Conservation (phyloP, 2,329 filamentous ascomycete genomes). For the Nemania sp. region DNA sequence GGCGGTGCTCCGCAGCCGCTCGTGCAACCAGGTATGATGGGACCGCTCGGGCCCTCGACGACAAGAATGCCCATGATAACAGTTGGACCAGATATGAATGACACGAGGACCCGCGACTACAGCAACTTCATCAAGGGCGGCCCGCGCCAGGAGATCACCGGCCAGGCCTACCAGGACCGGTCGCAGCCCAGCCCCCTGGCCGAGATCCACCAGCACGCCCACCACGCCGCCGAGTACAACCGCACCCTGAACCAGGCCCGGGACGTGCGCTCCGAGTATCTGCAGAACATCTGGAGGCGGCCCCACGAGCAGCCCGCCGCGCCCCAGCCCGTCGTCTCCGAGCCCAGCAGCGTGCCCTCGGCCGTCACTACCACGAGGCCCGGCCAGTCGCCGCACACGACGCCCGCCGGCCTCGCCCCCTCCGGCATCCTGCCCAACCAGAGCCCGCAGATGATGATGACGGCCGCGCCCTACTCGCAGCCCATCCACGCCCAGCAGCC, state of each 20-base stretch:
- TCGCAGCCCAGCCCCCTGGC: constrained; percentile 74
- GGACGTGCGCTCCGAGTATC: constrained; percentile 75
- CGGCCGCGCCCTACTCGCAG: constrained; percentile 69
- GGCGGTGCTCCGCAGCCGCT: constrained; percentile 69
- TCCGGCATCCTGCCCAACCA: constrained; percentile 64
- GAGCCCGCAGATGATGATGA: constrained; percentile 70
- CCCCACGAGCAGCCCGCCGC: constrained; percentile 75
- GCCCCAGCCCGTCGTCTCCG: constrained; percentile 52
- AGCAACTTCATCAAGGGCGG: constrained; percentile 76
- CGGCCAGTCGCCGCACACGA: constrained; percentile 62
- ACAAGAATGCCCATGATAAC: constrained; percentile 85
- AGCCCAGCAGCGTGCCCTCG: constrained; percentile 51
- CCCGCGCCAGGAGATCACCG: constrained; percentile 86
- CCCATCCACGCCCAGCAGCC: constrained; percentile 72
- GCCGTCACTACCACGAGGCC: constrained; percentile 47
- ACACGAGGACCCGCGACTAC: constrained; percentile 79
- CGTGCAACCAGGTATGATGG: constrained; percentile 73
- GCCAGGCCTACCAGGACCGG: constrained; percentile 85
- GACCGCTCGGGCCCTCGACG: constrained; percentile 66
- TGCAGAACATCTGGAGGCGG: constrained; percentile 80
- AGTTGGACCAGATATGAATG: constrained; percentile 75
- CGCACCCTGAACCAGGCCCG: constrained; percentile 81
- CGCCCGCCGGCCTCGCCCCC: constrained; percentile 59
- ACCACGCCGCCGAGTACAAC: constrained; percentile 89
- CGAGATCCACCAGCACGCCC: constrained; percentile 84